Percentiles rank a stretch among this genome's conserved stretches.
These are phyloP conservation scores for Trichoderma koningii DNA, from an alignment of 2,329 filamentous ascomycete genomes.

Conservation along the genomic window DNA sequence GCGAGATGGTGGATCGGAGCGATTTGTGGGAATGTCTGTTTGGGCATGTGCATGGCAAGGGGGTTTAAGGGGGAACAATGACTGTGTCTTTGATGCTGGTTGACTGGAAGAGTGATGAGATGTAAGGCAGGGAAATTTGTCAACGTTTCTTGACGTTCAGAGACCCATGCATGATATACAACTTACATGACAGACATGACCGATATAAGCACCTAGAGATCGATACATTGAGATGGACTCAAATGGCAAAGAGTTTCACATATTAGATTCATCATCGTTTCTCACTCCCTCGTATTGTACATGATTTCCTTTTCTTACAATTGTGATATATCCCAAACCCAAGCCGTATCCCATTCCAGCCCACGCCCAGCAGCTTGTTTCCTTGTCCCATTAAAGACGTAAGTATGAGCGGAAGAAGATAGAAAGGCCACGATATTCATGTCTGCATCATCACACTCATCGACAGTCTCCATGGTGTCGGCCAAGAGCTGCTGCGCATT, in stretches of 20 bases:
- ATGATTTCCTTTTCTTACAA: slow-evolving; percentile 4
- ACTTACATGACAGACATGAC: neutral
- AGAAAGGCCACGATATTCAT: neutral
- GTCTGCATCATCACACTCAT: neutral
- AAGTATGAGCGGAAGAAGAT: no score
- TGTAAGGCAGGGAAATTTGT: no score
- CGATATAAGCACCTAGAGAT: neutral
- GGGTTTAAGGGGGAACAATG: slow-evolving; percentile 9
- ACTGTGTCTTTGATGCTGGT: no score
- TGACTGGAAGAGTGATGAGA: no score
- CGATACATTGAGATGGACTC: neutral
- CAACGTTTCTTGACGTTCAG: no score
- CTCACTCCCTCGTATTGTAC: slow-evolving; percentile 9
- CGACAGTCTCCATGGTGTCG: neutral
- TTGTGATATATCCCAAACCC: slow-evolving; percentile 4
- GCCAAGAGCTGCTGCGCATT: neutral
- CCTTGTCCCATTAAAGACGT: neutral
- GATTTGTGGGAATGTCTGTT: slow-evolving; percentile 92
- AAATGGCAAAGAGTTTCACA: neutral
- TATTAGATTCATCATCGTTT: slow-evolving; percentile 17
- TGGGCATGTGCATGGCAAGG: slow-evolving; percentile 53
- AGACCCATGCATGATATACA: neutral
- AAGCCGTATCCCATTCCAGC: slow-evolving; percentile 1
- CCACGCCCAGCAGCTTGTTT: neutral
- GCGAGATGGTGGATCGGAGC: slow-evolving; percentile 75